These are phyloP conservation scores for Remersonia thermophila DNA, from an alignment of 2,329 filamentous ascomycete species.

Conservation along the genomic window DNA sequence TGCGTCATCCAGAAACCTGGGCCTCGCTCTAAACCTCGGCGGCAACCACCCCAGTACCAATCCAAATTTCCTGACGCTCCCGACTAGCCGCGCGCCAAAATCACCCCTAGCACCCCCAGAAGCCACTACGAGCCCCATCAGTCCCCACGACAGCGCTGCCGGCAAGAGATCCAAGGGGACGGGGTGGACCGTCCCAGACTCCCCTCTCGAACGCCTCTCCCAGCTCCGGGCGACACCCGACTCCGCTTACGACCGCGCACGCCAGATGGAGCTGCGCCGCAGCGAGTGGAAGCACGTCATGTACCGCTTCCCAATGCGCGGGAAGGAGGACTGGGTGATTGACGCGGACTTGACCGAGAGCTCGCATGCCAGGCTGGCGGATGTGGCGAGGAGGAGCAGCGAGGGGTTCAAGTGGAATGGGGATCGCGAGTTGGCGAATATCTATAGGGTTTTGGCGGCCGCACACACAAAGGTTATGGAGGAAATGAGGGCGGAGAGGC, in stretches of 20 bases:
- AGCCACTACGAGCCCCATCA: too few relatives aligned
- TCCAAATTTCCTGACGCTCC: too few relatives aligned
- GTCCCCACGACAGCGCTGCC: too few relatives aligned
- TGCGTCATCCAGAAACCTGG: too few relatives aligned
- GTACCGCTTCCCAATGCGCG: constrained; percentile 11
- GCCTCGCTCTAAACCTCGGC: too few relatives aligned
- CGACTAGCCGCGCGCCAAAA: too few relatives aligned
- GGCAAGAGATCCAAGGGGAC: too few relatives aligned
- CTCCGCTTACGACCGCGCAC: constrained; percentile 15
- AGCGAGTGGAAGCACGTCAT: constrained; percentile 13
- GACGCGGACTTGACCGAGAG: constrained; percentile 14
- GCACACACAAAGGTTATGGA: constrained; percentile 8
- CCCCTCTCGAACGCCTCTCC: constrained; percentile 11
- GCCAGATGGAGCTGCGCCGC: constrained; percentile 13
- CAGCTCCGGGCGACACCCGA: constrained; percentile 13
- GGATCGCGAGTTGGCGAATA: constrained; percentile 11
- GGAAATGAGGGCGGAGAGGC: constrained; percentile 14
- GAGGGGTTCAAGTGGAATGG: constrained; percentile 15
- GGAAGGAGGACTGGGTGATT: constrained; percentile 12
- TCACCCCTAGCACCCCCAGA: too few relatives aligned
- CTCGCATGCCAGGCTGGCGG: constrained; percentile 11
- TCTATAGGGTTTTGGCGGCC: constrained; percentile 12
- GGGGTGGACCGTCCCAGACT: constrained; percentile 13
- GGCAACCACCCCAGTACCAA: too few relatives aligned
- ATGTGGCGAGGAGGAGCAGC: constrained; percentile 8